Evolutionary conservation across 179 eudicot genomes (phyloP), one percentile per base, ranked within the genome.

Genomic region (Silene vulgaris): DNA sequence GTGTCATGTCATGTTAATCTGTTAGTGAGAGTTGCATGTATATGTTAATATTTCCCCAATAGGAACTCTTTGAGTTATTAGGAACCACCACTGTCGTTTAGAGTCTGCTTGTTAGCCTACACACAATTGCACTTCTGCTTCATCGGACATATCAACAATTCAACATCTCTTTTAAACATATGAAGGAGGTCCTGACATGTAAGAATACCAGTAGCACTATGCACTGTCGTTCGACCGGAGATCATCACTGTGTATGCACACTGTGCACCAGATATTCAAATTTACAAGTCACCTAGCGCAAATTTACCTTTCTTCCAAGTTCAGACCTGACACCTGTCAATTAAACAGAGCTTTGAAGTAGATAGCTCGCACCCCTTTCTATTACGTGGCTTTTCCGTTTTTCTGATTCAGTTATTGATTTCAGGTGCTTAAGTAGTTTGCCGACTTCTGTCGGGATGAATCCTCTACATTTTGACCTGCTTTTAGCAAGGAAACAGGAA

Each of bases 381-480:
- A 56, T 28, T 26, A 29, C 13, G 59, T 9, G 29, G 3, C 43
- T 74, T 56, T 21, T 60, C 62, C 45, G 56, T 60, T 26, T 37
- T 60, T 75, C 69, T 74, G 17, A 75, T 40, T 26, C 23, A 7
- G 28, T 73, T 56, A 48, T 75, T 74, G 32, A 21, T 68, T 74
- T 70, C 80, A 95, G 99, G 90, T 95, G 99, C 79, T 87, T 93
- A 83, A 90, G 91, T 87, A 91, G 86, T 85, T 83, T 95, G 82
- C 97, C 99, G 43, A 86, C 82, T 67, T 97, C 99, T 73, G 97
- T 89, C 69, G 99, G 98, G 78, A 83, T 80, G 66, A 82, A 88
- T 80, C 86, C 91, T 77, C 91, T 90, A 40, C 99, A 96, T 83
- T 96, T 90, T 87, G 98, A 96, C 77, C 89, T 91, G 43, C 80